These are phyloP conservation scores for Tilletia caries DNA, from an alignment of 1,284 basidiomycete genomes.

Conservation along the genomic window DNA sequence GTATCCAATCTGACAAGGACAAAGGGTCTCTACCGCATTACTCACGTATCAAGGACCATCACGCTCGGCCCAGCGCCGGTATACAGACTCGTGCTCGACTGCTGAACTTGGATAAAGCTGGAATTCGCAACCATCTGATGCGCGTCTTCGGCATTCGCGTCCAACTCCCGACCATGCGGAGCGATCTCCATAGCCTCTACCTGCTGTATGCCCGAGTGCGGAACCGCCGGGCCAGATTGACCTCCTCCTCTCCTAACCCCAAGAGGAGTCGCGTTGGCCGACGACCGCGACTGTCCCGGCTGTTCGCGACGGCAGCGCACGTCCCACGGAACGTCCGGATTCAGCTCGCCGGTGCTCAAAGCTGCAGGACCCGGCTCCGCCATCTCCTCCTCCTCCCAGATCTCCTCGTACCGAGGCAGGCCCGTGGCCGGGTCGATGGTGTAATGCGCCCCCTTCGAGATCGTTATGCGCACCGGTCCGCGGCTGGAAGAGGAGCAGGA, in stretches of 20 bases:
- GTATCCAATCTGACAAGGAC: no score
- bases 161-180: neutral
- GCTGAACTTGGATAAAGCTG: neutral
- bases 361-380: neutral
- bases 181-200: neutral
- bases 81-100: neutral
- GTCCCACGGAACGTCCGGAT: neutral
- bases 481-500: neutral
- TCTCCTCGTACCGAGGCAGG: neutral
- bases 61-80: neutral
- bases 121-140: neutral
- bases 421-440: neutral
- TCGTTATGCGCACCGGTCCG: slow-evolving; percentile 4
- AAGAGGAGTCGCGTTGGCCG: no score
- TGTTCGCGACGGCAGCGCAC: neutral
- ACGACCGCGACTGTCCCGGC: no score
- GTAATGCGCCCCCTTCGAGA: neutral
- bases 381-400: slow-evolving; percentile 12
- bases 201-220: no score
- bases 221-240: no score
- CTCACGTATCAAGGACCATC: slow-evolving; percentile 12
- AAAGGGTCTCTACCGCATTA: neutral
- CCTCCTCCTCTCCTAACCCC: no score
- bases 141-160: neutral
- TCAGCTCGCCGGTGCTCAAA: neutral